Conservation (phyloP, 148 eudicot genomes). For the Suaeda aralocaspica region DNA sequence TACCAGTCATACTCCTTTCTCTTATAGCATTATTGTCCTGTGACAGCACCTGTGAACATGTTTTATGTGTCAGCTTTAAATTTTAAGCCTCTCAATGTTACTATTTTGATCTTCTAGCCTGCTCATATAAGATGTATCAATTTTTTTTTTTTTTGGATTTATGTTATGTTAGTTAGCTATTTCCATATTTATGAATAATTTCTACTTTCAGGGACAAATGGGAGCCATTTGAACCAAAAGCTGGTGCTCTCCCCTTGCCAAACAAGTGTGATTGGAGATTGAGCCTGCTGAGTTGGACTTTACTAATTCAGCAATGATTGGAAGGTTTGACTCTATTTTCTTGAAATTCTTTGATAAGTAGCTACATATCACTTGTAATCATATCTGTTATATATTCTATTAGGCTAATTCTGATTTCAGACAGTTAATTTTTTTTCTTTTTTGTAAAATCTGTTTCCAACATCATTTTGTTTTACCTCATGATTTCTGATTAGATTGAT, state of each 20-base stretch:
- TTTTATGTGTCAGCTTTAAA: background rate
- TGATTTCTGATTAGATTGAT: too few relatives aligned
- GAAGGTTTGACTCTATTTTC: conserved; percentile 53
- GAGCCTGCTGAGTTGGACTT: conserved; percentile 92
- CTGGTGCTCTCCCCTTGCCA: conserved; percentile 84
- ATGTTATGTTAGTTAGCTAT: background rate
- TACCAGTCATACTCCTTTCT: background rate
- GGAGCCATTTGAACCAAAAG: conserved; percentile 92
- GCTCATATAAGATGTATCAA: background rate
- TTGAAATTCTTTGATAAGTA: conserved; percentile 1
- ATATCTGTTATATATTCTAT: background rate
- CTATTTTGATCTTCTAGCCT: too few relatives aligned
- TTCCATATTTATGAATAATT: background rate
- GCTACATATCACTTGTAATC: conserved; percentile 7
- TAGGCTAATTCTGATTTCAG: background rate
- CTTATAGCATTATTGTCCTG: background rate
- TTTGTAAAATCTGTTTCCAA: too few relatives aligned
- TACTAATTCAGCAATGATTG: conserved; percentile 60
- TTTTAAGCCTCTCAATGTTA: background rate
- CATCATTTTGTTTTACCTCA: too few relatives aligned
- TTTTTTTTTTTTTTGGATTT: background rate
- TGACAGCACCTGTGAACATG: background rate
- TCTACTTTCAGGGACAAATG: conserved; percentile 79
- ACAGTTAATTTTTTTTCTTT: background rate
- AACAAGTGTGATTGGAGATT: conserved; percentile 94